Evolutionary conservation across 163 green algal genomes (phyloP).

Genomic region (Chloromonas sp.): DNA sequence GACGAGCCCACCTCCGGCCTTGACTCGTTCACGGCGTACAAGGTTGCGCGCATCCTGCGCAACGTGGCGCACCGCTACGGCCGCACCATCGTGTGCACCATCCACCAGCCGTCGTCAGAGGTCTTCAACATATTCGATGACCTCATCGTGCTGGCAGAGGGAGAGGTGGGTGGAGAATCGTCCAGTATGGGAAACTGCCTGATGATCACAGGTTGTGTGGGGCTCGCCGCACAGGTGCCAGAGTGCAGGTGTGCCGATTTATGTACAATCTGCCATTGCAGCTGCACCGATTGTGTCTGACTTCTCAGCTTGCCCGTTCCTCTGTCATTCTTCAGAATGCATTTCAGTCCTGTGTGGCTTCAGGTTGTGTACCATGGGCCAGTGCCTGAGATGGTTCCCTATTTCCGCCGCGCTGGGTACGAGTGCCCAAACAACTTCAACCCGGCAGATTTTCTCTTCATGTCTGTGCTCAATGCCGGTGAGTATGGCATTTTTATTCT

Average conservation of each 20-base stretch:
- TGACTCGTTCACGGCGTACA: constrained; percentile 15
- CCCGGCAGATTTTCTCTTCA: constrained; percentile 24
- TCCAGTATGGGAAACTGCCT: not conserved
- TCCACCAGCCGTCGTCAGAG: constrained; percentile 53
- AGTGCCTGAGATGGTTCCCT: constrained; percentile 10
- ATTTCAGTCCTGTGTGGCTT: not conserved
- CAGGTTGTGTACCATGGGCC: constrained; percentile 15
- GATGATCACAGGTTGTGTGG: not conserved
- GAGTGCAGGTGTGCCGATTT: not conserved
- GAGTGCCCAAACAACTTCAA: constrained; percentile 23
- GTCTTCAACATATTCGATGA: constrained; percentile 59
- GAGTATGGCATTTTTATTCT: not conserved
- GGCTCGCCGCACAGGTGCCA: not conserved
- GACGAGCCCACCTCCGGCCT: constrained; percentile 47
- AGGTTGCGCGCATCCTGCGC: constrained; percentile 30
- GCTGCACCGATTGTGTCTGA: not conserved
- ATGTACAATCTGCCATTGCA: not conserved
- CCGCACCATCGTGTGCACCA: constrained; percentile 53
- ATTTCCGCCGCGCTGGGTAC: constrained; percentile 10
- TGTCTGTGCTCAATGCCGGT: constrained; percentile 3
- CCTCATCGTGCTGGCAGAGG: constrained; percentile 53
- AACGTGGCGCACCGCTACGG: constrained; percentile 30
- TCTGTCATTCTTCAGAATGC: not conserved
- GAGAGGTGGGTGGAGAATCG: constrained; percentile 11
- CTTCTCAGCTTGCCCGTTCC: not conserved